Percentiles rank a stretch among this genome's conserved stretches.
These are phyloP conservation scores for Forsythia suspensa DNA, from an alignment of 257 asterid genomes.

Conservation along the genomic window DNA sequence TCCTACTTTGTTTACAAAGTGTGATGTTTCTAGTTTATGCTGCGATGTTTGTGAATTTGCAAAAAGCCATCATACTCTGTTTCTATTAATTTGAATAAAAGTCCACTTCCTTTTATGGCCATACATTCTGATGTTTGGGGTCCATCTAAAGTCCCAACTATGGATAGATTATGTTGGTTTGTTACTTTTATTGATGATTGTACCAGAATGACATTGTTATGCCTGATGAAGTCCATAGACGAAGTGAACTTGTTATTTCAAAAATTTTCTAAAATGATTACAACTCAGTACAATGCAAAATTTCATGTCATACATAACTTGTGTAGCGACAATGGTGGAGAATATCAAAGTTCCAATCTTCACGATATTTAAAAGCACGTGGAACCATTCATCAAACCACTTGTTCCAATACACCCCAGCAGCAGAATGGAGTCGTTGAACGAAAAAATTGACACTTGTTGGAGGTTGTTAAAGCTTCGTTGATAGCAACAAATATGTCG, in stretches of 20 bases:
- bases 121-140: conserved; percentile 5
- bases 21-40: no score
- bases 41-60: no score
- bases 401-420: not conserved
- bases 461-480: not conserved
- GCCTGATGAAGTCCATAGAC: not conserved
- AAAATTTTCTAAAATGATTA: no score
- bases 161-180: no score
- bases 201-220: no score
- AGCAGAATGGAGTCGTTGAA: not conserved
- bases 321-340: not conserved
- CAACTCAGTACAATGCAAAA: not conserved
- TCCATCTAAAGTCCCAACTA: not conserved
- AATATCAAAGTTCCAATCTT: not conserved
- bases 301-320: not conserved
- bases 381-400: not conserved
- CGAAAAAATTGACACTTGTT: not conserved
- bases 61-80: not conserved
- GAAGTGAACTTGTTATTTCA: not conserved
- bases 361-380: not conserved
- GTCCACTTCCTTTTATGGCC: not conserved
- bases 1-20: no score
- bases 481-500: not conserved
- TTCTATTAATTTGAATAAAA: not conserved
- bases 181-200: no score